Conservation (phyloP, 2,329 filamentous ascomycete genomes). For the Lachnellula subtilissima region DNA sequence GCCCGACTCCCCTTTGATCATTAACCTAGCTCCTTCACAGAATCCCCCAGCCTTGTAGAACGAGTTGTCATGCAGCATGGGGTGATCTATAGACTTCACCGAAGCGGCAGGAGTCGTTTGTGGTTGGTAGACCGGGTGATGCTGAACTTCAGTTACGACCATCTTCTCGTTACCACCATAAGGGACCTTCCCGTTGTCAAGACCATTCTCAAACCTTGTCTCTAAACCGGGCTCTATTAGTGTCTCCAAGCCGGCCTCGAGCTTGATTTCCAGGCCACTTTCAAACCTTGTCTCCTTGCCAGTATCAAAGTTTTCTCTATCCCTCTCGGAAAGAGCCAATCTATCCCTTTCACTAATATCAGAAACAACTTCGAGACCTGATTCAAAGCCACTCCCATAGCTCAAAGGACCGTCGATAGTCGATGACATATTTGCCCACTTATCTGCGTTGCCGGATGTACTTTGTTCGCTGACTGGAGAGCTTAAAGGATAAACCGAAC, state of each 20-base stretch:
- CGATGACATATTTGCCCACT: constrained; percentile 11
- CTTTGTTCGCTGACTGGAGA: constrained; percentile 19
- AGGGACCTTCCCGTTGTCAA: constrained; percentile 15
- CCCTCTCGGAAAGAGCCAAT: background rate
- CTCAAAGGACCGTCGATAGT: constrained; percentile 5
- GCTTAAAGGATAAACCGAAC: constrained; percentile 22
- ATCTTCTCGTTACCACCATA: constrained; percentile 4
- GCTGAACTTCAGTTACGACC: background rate
- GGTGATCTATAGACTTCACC: constrained; percentile 23
- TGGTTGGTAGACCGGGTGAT: background rate
- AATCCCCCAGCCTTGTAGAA: constrained; percentile 31
- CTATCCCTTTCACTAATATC: background rate
- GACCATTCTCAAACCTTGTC: constrained; percentile 17
- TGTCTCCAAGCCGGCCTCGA: constrained; percentile 1
- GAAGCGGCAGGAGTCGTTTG: constrained; percentile 20
- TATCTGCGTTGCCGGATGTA: constrained; percentile 9
- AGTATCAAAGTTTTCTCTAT: background rate
- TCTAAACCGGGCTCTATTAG: constrained; percentile 23
- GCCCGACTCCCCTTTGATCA: constrained; percentile 26
- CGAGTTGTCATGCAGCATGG: constrained; percentile 27
- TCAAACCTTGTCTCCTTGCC: background rate
- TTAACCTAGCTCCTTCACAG: constrained; percentile 27
- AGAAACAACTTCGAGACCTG: background rate
- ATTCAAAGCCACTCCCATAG: background rate
- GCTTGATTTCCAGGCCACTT: constrained; percentile 21